Base-by-base conservation (phyloP, 805 yeast genomes). In the Yamadazyma endophytica region DNA sequence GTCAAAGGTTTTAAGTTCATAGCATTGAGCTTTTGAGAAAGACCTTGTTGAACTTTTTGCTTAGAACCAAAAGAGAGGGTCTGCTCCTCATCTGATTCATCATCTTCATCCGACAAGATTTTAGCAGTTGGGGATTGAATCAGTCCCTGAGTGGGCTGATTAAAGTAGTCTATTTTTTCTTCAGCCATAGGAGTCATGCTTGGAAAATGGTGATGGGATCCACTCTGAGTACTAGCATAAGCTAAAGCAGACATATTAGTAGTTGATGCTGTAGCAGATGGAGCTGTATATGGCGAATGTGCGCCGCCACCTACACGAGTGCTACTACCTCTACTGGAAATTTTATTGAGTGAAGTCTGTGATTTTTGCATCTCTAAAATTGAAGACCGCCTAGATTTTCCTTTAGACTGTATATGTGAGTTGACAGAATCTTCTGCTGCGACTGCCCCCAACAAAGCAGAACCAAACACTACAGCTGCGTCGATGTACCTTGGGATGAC, bases 401-500 rank as follows among this genome's bases (percentile, higher is more conserved):
- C 64, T 42, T 47, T 52, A 18, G 51, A 40, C 15, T 36, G 29
- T 24, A 58, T 40, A 43, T 66, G 65, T 44, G 58, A 63, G 26
- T 50, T 37, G 34, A 72, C 71, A 9, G 73, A 70, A 39, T 74
- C 79, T 44, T 81, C 79, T 8, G 92, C 87, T 3, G 97, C 97
- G 40, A 80, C 87, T 2, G 97, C 97, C 22, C 97, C 98, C 39
- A 92, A 69, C 53, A 92, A 65, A 0, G 98, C 97, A 4, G 96
- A 75, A 15, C 98, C 98, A 52, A 90, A 84, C 2, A 92, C 97
- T 23, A 92, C 98, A 2, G 97, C 95, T 1, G 97, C 92, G 53
- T 90, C 97, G 48, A 90, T 88, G 58, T 92, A 89, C 49, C 90
- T 74, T 29, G 98, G 98, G 41, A 90, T 86, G 29, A 92, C 76